A percentile compares a stretch with the other conserved stretches of the same genome.
phyloP scores from a whole-genome alignment of 2,329 filamentous ascomycete species.

The Neofusicoccum parvum region DNA sequence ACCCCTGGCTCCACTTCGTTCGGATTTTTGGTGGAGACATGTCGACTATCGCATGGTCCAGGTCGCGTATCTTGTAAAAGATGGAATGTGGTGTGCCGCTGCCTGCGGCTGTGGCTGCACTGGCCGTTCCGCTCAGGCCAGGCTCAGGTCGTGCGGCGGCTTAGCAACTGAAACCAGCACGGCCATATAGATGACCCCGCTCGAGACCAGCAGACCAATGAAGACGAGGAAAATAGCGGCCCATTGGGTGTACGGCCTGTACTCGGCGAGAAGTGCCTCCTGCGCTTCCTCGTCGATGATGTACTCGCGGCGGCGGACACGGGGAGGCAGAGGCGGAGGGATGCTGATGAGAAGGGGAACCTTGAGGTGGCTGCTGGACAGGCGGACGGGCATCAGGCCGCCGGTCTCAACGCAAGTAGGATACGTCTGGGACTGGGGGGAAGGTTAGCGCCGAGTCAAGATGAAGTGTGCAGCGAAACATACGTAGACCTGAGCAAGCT shows the following conservation, averaged over 20 bases:
- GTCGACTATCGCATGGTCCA: not conserved
- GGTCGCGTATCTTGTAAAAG: not conserved
- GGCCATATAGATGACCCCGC: constrained; percentile 11
- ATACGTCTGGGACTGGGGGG: not conserved
- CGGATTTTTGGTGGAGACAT: not conserved
- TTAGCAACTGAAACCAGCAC: constrained; percentile 5
- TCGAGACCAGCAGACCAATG: constrained; percentile 14
- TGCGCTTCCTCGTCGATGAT: constrained; percentile 18
- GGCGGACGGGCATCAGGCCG: constrained; percentile 4
- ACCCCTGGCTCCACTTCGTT: not conserved
- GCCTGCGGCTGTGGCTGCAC: constrained; percentile 11
- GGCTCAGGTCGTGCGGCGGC: constrained; percentile 1
- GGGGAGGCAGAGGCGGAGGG: not conserved
- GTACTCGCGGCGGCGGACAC: not conserved
- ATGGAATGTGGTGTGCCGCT: not conserved
- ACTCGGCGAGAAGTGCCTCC: constrained; percentile 5
- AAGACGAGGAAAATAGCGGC: not conserved
- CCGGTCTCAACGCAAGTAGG: constrained; percentile 2
- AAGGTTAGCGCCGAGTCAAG: not conserved
- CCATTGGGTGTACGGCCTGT: constrained; percentile 12
- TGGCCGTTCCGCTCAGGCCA: constrained; percentile 11
- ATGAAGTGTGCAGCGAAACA: not conserved
- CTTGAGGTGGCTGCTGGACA: constrained; percentile 6
- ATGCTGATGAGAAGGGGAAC: constrained; percentile 12
- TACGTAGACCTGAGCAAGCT: constrained; percentile 7